These are phyloP conservation scores for Angomonas deanei DNA, from an alignment of 208 protist genomes.

Conservation along the genomic window DNA sequence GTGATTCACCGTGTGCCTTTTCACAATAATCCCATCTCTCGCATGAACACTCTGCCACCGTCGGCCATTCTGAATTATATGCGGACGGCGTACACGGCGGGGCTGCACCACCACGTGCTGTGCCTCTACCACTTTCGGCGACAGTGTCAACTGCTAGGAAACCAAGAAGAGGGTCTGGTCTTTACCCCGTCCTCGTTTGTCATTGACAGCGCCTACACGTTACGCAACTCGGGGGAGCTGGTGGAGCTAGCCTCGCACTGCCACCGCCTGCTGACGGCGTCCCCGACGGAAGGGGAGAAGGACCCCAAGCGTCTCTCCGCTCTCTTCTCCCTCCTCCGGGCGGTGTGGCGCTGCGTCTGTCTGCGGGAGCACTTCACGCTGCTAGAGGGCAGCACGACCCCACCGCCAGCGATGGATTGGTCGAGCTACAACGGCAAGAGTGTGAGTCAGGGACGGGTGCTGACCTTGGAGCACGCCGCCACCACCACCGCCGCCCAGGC, in stretches of 20 bases:
- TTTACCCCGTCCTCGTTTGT: slow-evolving; percentile 44
- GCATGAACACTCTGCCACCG: no score
- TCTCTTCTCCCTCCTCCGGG: slow-evolving; percentile 49
- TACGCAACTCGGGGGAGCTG: slow-evolving; percentile 31
- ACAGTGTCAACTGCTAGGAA: neutral
- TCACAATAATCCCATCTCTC: no score
- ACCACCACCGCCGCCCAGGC: slow-evolving; percentile 25
- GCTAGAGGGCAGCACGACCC: neutral
- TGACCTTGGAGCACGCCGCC: neutral
- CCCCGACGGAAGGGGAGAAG: neutral
- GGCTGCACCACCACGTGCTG: slow-evolving; percentile 43
- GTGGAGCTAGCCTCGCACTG: slow-evolving; percentile 40
- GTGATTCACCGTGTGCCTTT: slow-evolving; percentile 27
- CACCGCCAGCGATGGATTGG: no score
- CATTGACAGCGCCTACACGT: slow-evolving; percentile 69
- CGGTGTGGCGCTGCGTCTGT: slow-evolving; percentile 62
- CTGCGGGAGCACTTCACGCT: slow-evolving; percentile 30
- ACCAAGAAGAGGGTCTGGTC: neutral
- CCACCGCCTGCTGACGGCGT: slow-evolving; percentile 16
- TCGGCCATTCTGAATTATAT: slow-evolving; percentile 58
- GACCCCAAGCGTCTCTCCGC: neutral
- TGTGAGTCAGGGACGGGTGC: no score
- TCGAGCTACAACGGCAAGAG: no score
- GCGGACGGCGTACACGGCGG: slow-evolving; percentile 45
- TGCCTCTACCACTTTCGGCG: slow-evolving; percentile 42